These are phyloP conservation scores for Fusarium brevicatenulatum DNA, from an alignment of 2,329 filamentous ascomycete genomes.

Conservation along the genomic window DNA sequence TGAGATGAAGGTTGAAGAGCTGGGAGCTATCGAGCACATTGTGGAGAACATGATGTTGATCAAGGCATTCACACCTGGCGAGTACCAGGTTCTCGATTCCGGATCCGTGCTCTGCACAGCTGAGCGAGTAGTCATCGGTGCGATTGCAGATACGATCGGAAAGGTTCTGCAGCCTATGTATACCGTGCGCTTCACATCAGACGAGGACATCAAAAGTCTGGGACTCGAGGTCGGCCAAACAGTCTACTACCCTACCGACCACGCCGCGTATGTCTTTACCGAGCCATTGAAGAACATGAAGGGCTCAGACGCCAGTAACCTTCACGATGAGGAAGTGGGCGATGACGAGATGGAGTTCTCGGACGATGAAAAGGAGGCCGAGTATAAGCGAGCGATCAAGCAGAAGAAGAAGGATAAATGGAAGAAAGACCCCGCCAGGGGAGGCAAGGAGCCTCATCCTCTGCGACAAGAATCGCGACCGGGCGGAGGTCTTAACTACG, in stretches of 20 bases:
- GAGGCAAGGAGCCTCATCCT: conserved; percentile 52
- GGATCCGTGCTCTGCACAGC: conserved; percentile 85
- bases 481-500: conserved; percentile 69
- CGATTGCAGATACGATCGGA: conserved; percentile 86
- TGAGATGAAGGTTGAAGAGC: conserved; percentile 78
- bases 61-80: conserved; percentile 80
- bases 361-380: conserved; percentile 93
- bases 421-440: conserved; percentile 55
- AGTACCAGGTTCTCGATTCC: conserved; percentile 84
- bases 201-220: conserved; percentile 73
- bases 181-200: conserved; percentile 77
- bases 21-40: conserved; percentile 80
- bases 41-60: conserved; percentile 84
- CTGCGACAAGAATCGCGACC: conserved; percentile 53
- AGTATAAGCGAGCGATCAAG: conserved; percentile 77
- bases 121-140: conserved; percentile 80
- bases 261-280: conserved; percentile 88
- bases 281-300: conserved; percentile 81
- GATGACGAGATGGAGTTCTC: conserved; percentile 95
- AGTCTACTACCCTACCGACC: conserved; percentile 81
- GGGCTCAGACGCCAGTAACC: conserved; percentile 92
- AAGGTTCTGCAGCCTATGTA: conserved; percentile 88
- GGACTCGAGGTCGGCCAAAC: conserved; percentile 75
- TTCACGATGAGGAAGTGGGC: conserved; percentile 90
- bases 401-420: conserved; percentile 67